Evolutionary conservation across 2,329 filamentous ascomycete genomes (phyloP), one percentile per base, ranked within the genome.

Genomic region (Trichocomaceae sp.): DNA sequence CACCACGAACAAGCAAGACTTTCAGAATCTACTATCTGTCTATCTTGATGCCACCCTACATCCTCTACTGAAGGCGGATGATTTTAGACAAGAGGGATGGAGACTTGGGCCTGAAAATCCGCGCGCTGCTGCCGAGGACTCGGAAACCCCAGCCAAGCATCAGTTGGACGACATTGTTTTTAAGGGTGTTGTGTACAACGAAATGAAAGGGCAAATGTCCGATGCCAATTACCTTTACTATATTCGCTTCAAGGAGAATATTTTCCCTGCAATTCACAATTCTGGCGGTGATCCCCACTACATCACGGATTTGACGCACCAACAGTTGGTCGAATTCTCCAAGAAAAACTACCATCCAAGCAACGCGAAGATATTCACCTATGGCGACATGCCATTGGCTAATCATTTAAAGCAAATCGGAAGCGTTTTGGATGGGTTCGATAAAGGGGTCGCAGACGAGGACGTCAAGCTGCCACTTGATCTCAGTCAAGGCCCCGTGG

Each of bases 141-240:
- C 74, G 56, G 58, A 72, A 63, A 63, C 76, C 69, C 64, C 70
- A 60, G 79, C 84, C 54, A 81, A 84, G 66, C 83, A 84, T 15
- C 31, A 35, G 59, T 75, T 95, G 39, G 70, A 72, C 19, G 72
- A 75, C 47, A 69, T 75, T 44, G 88, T 96, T 0, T 97, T 97
- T 79, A 97, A 97, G 75, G 92, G 92, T 23, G 93, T 97, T 1
- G 92, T 97, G 0, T 97, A 97, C 75, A 99, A 99, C 66, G 93
- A 99, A 75, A 99, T 99, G 93, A 99, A 99, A 75, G 93, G 93
- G 0, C 91, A 96, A 68, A 95, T 97, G 85, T 97, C 93, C 2
- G 93, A 99, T 70, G 90, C 92, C 6, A 90, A 90, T 61, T 99
- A 99, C 65, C 77, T 97, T 0, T 99, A 89, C 76, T 97, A 96